phyloP scores from a whole-genome alignment of 768 basidiomycete genomes.

The Rhodotorula diobovata region DNA sequence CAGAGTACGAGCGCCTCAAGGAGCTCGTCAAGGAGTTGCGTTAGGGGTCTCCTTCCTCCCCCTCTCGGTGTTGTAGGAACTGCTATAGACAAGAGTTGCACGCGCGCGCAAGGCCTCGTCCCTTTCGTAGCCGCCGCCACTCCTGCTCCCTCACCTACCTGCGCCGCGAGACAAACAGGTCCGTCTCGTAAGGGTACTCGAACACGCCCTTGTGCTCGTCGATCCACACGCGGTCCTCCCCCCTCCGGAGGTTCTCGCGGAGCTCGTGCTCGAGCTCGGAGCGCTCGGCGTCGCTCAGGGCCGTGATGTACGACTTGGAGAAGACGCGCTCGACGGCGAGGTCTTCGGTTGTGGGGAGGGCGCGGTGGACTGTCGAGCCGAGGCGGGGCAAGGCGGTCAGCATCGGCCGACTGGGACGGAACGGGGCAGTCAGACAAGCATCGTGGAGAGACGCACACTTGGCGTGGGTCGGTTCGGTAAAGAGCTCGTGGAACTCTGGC shows the following conservation, averaged over 20 bases:
- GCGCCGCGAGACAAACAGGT: not conserved
- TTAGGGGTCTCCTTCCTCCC: slow-evolving; percentile 31
- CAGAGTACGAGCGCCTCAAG: slow-evolving; percentile 69
- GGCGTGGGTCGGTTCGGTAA: slow-evolving; percentile 49
- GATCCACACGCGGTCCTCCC: slow-evolving; percentile 66
- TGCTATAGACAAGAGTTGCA: not conserved
- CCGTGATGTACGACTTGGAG: slow-evolving; percentile 80
- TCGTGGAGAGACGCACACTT: slow-evolving; percentile 45
- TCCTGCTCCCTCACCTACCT: not conserved
- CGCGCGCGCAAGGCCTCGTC: too few species aligned
- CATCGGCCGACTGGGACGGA: not conserved
- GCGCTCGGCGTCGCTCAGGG: slow-evolving; percentile 60
- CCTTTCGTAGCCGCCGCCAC: not conserved
- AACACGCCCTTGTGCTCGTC: slow-evolving; percentile 68
- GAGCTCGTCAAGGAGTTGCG: slow-evolving; percentile 65
- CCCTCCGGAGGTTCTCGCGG: slow-evolving; percentile 56
- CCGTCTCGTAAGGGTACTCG: slow-evolving; percentile 62
- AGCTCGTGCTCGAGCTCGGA: slow-evolving; percentile 55
- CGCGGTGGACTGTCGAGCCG: slow-evolving; percentile 49
- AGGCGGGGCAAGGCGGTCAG: too few species aligned
- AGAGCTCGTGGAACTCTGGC: slow-evolving; percentile 55
- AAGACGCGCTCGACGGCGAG: slow-evolving; percentile 62
- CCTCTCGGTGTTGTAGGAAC: not conserved
- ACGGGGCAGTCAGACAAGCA: too few species aligned
- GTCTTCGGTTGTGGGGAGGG: slow-evolving; percentile 56